Conservation (phyloP, 2,329 filamentous ascomycete genomes). For the Calonectria crousiana region DNA sequence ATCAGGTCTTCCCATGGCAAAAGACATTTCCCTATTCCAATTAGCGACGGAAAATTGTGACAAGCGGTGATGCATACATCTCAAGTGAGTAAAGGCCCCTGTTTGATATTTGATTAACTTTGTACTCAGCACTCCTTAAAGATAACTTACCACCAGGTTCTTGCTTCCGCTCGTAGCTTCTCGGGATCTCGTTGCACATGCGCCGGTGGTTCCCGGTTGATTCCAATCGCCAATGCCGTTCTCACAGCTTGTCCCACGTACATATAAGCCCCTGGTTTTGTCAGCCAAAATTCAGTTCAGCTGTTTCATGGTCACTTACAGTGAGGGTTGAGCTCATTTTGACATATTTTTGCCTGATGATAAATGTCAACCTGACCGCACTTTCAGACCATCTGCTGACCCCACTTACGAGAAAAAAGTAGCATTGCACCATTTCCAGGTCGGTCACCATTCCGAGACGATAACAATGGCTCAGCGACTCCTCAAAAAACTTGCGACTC, state of each 20-base stretch:
- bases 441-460: slow-evolving; percentile 57
- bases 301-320: slow-evolving; percentile 42
- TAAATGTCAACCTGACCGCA: neutral
- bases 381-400: too few species aligned
- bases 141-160: slow-evolving; percentile 59
- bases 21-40: slow-evolving; percentile 56
- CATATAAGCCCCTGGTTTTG: slow-evolving; percentile 54
- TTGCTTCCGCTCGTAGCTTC: slow-evolving; percentile 52
- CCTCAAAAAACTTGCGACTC: slow-evolving; percentile 59
- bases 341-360: slow-evolving; percentile 58
- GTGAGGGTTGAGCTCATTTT: slow-evolving; percentile 62
- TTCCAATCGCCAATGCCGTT: slow-evolving; percentile 60
- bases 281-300: neutral
- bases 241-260: slow-evolving; percentile 61
- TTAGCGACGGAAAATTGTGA: slow-evolving; percentile 16
- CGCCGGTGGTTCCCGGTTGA: slow-evolving; percentile 55
- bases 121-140: rapidly evolving
- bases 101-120: neutral
- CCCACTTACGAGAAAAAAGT: slow-evolving; percentile 56
- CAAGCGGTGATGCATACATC: slow-evolving; percentile 45
- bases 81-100: slow-evolving; percentile 60
- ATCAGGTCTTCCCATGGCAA: slow-evolving; percentile 61
- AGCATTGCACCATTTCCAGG: slow-evolving; percentile 60
- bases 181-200: slow-evolving; percentile 48
- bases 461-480: slow-evolving; percentile 54